Evolutionary conservation across 371 early-diverging fungal genomes (phyloP), one percentile per base, ranked within the genome.

Genomic region (Apophysomyces ossiformis): DNA sequence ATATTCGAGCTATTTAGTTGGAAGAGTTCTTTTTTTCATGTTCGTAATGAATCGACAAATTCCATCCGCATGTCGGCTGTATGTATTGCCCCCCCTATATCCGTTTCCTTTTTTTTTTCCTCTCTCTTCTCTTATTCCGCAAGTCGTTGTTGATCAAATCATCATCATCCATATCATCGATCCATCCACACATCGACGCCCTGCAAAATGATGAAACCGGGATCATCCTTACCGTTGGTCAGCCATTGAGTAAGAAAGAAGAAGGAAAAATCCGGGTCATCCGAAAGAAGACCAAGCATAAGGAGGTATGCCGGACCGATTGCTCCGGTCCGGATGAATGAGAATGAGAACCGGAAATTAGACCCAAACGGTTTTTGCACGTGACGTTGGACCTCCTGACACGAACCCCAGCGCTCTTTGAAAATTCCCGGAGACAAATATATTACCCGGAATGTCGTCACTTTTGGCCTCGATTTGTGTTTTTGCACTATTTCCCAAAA

Each of bases 161-260:
- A 58, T 47, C 58, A 62, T 68, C 61, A 60, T 69, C 69, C 69
- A 56, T 61, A 13, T 54, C 57, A 8, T 57, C 32, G 57, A 41
- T 58, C 58, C n/a, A 64, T 58, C 44, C 41, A 41, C 41, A 41
- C 11, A 41, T 11, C 2, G 32, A 26, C 32, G 32, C 32, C 13
- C 41, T 13, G 41, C 41, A 41, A 41, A 41, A 41, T 50, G 21
- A 21, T 8, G 21, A 21, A 50, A 21, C 26, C 21, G 41, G 35
- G 32, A 26, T 26, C 32, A 50, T 21, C 21, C 54, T 50, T 50
- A 50, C 54, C 54, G 54, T 50, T 50, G 54, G 21, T 50, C 54
- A 50, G 54, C 54, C 54, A 50, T 50, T 50, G 54, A 50, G 54
- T 50, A 50, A 50, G 54, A 50, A 50, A 50, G 54, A 50, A 50